Conservation (phyloP, 1,284 basidiomycete genomes). For the Retiboletus flavoniger region DNA sequence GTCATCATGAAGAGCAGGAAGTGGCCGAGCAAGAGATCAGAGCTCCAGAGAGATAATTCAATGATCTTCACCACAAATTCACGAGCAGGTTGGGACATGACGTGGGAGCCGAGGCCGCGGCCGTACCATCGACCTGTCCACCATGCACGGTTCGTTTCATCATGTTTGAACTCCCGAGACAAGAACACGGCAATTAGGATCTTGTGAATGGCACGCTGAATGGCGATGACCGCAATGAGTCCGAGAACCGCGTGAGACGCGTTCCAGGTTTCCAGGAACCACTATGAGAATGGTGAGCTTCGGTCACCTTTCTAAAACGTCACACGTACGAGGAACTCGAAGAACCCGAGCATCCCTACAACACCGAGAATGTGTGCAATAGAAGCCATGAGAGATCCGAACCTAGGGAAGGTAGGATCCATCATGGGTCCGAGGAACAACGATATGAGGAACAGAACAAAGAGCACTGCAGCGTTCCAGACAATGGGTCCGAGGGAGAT, state of each 20-base stretch:
- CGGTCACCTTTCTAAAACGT: conserved; percentile 2
- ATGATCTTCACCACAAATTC: conserved; percentile 89
- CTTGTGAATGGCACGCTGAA: conserved; percentile 91
- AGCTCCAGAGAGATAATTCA: conserved; percentile 78
- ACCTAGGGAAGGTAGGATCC: conserved; percentile 79
- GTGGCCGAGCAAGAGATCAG: conserved; percentile 68
- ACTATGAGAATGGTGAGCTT: conserved; percentile 47
- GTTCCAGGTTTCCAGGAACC: conserved; percentile 95
- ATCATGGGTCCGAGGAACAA: conserved; percentile 92
- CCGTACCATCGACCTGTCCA: conserved; percentile 98
- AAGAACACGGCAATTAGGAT: conserved; percentile 89
- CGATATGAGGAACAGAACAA: conserved; percentile 86
- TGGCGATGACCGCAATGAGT: conserved; percentile 80
- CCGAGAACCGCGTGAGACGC: conserved; percentile 89
- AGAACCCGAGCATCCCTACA: conserved; percentile 86
- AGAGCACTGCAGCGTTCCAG: conserved; percentile 88
- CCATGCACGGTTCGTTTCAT: conserved; percentile 96
- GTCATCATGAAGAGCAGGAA: conserved; percentile 75
- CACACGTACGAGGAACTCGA: conserved; percentile 84
- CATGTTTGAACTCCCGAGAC: conserved; percentile 95
- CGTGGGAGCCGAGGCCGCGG: conserved; percentile 82
- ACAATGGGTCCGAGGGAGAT: conserved; percentile 94
- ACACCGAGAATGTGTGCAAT: conserved; percentile 81
- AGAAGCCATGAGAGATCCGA: conserved; percentile 88
- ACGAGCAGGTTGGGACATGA: conserved; percentile 85